Percentiles rank a stretch among this genome's conserved stretches.
Evolutionary conservation across 129 eudicot species (phyloP).

Genomic region (Chrysanthemum seticuspe): DNA sequence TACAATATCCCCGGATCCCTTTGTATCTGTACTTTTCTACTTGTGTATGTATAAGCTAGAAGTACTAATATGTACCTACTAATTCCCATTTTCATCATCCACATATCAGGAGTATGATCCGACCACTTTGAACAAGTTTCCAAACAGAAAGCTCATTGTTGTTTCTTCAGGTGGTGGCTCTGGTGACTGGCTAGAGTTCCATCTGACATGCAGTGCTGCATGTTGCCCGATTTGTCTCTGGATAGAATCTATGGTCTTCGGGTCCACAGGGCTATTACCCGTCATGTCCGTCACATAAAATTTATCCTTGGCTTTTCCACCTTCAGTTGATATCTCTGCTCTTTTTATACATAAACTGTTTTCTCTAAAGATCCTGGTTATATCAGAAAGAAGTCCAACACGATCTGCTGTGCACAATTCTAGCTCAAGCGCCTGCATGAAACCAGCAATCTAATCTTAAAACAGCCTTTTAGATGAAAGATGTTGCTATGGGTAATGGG

Average conservation of each 20-base stretch:
- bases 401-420: conserved; percentile 73
- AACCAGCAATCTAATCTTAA: background rate
- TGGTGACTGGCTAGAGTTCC: conserved; percentile 39
- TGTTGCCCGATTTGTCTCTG: conserved; percentile 64
- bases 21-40: conserved; percentile 6
- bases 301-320: conserved; percentile 70
- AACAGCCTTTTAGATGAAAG: background rate
- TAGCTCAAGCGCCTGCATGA: conserved; percentile 65
- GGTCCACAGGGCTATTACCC: conserved; percentile 66
- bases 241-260: conserved; percentile 61
- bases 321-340: conserved; percentile 79
- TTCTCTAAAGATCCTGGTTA: conserved; percentile 85
- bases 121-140: conserved; percentile 57
- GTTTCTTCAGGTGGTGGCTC: conserved; percentile 57
- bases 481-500: too few relatives aligned
- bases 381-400: conserved; percentile 81
- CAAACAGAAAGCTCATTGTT: conserved; percentile 62
- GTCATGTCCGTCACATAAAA: conserved; percentile 85
- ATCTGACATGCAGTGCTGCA: conserved; percentile 51
- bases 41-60: background rate
- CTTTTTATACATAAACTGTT: conserved; percentile 73
- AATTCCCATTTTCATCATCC: conserved; percentile 4
- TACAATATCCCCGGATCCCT: conserved; percentile 16
- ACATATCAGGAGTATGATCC: conserved; percentile 24
- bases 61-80: conserved; percentile 13